Evolutionary conservation across 1,284 basidiomycete species (phyloP).

Genomic region (Apiotrichum brassicae): DNA sequence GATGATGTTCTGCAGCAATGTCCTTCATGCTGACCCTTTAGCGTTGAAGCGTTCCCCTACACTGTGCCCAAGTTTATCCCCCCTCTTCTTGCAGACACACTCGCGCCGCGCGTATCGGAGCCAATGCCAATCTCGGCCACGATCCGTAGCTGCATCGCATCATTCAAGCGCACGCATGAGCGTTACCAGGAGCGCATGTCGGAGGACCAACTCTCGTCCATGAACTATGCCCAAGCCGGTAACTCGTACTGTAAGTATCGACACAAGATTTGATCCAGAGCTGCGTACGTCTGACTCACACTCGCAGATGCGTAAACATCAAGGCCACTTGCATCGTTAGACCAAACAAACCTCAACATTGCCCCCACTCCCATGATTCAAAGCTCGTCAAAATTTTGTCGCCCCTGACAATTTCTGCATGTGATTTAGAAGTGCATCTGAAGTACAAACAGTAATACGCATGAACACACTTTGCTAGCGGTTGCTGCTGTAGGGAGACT

Average conservation of each 20-base stretch:
- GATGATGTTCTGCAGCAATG: no score
- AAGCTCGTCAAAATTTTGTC: no score
- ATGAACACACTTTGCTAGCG: no score
- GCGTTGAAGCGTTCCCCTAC: conserved; percentile 56
- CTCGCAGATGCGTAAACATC: background rate
- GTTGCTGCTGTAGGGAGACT: no score
- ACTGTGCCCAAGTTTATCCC: conserved; percentile 58
- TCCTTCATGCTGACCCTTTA: conserved; percentile 8
- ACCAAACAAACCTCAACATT: no score
- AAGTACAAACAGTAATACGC: no score
- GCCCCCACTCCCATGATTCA: no score
- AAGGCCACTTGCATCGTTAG: no score
- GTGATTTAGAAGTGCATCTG: no score
- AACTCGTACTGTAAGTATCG: conserved; percentile 73
- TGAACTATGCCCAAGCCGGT: conserved; percentile 82
- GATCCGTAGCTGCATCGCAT: conserved; percentile 75
- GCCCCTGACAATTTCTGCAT: no score
- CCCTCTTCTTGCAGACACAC: conserved; percentile 40
- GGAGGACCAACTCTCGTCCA: conserved; percentile 78
- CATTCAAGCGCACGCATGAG: conserved; percentile 47
- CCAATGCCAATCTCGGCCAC: conserved; percentile 88
- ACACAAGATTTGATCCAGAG: background rate
- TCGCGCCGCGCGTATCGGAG: conserved; percentile 66
- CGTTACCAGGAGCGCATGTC: conserved; percentile 78
- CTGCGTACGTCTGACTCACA: background rate